Evolutionary conservation across 1,284 basidiomycete genomes (phyloP).

Genomic region (Vanrija pseudolonga): DNA sequence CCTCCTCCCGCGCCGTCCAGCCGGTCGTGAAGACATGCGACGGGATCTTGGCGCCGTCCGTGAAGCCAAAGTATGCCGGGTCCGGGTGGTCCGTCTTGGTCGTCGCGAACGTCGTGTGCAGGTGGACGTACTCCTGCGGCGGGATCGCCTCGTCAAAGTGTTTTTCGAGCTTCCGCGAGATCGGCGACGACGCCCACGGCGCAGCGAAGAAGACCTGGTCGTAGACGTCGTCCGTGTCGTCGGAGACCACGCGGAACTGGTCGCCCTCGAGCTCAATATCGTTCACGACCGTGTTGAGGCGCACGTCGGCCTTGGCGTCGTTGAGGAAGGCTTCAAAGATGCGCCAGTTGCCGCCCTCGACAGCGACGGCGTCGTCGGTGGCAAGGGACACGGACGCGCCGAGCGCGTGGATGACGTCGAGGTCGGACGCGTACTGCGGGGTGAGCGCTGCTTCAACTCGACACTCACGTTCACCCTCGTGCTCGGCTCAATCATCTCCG

Average conservation of each 20-base stretch:
- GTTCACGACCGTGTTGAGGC: conserved; percentile 64
- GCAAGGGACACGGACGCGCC: conserved; percentile 73
- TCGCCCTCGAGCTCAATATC: conserved; percentile 7
- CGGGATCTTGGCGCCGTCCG: conserved; percentile 56
- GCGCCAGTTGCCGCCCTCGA: conserved; percentile 77
- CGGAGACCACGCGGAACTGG: conserved; percentile 1
- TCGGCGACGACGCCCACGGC: conserved; percentile 35
- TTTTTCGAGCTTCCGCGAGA: conserved; percentile 11
- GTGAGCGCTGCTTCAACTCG: neutral
- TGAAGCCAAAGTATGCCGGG: conserved; percentile 67
- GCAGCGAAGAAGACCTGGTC: conserved; percentile 47
- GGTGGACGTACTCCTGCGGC: conserved; percentile 67
- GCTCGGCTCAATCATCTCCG: conserved; percentile 76
- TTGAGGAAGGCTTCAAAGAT: conserved; percentile 80
- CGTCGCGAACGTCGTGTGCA: conserved; percentile 84
- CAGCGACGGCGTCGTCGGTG: conserved; percentile 61
- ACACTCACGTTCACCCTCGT: conserved; percentile 77
- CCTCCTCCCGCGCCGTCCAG: conserved; percentile 40
- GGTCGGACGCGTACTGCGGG: conserved; percentile 56
- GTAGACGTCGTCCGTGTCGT: conserved; percentile 21
- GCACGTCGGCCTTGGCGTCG: conserved; percentile 63
- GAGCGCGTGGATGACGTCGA: conserved; percentile 72
- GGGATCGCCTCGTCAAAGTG: conserved; percentile 16
- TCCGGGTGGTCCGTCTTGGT: conserved; percentile 65
- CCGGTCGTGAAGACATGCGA: conserved; percentile 69